Percentiles rank a stretch among this genome's conserved stretches.
Evolutionary conservation across 2,329 filamentous ascomycete species (phyloP).

Genomic region (Reticulascus tulasneorum): DNA sequence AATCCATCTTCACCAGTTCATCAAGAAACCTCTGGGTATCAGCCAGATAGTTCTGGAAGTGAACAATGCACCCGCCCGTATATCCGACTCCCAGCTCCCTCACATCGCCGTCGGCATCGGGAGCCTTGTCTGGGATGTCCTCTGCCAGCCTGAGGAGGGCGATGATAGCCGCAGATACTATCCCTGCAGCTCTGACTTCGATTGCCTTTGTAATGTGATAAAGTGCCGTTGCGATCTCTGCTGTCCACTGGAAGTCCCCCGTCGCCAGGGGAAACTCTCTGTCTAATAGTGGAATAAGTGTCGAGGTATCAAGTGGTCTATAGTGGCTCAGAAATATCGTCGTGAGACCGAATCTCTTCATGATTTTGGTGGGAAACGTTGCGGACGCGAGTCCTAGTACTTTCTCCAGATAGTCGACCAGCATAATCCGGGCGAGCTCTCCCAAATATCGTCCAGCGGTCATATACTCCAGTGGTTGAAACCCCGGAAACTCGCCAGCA

Average conservation of each 20-base stretch:
- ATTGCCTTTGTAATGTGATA: conserved; percentile 67
- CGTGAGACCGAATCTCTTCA: conserved; percentile 58
- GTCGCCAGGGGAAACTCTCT: conserved; percentile 46
- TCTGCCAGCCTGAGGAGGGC: conserved; percentile 66
- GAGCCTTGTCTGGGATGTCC: conserved; percentile 47
- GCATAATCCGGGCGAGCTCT: conserved; percentile 68
- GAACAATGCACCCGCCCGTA: conserved; percentile 75
- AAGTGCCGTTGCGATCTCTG: conserved; percentile 53
- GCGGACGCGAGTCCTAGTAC: conserved; percentile 33
- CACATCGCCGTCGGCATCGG: conserved; percentile 15
- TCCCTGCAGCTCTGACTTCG: conserved; percentile 66
- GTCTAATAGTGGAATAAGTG: conserved; percentile 43
- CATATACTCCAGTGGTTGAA: conserved; percentile 84
- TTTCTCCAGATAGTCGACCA: conserved; percentile 59
- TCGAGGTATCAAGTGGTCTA: conserved; percentile 46
- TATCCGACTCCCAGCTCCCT: conserved; percentile 71
- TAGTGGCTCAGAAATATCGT: conserved; percentile 72
- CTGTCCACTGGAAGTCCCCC: conserved; percentile 57
- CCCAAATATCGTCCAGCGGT: conserved; percentile 74
- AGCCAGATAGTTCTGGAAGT: conserved; percentile 69
- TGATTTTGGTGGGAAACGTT: conserved; percentile 51
- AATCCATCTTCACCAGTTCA: conserved; percentile 38
- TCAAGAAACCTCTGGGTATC: conserved; percentile 70
- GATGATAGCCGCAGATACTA: conserved; percentile 69
- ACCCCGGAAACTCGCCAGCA: conserved; percentile 66